Conservation (phyloP, 2,329 filamentous ascomycete genomes). For the Hymenoscyphus repandus region DNA sequence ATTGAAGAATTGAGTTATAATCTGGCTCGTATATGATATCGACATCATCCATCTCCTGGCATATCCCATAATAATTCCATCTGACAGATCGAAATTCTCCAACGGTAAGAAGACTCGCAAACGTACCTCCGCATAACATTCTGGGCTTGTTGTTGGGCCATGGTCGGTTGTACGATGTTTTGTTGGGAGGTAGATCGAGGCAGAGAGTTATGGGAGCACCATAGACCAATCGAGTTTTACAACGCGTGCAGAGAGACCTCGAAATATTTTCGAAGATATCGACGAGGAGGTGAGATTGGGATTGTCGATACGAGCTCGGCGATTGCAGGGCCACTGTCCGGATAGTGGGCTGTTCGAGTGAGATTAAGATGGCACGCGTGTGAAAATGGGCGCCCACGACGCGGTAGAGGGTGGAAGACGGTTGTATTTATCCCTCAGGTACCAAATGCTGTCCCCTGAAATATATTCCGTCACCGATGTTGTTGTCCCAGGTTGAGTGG, state of each 20-base stretch:
- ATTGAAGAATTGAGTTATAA: no score
- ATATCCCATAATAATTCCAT: not conserved
- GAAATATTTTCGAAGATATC: conserved; percentile 7
- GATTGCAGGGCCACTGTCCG: conserved; percentile 16
- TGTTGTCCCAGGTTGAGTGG: not conserved
- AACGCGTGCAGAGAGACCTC: conserved; percentile 6
- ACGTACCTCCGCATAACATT: conserved; percentile 42
- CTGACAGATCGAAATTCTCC: not conserved
- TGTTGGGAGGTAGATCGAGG: conserved; percentile 4
- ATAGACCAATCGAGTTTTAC: conserved; percentile 22
- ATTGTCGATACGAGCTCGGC: conserved; percentile 24
- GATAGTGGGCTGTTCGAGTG: conserved; percentile 11
- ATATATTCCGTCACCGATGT: conserved; percentile 3
- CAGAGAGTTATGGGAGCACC: conserved; percentile 11
- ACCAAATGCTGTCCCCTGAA: conserved; percentile 1
- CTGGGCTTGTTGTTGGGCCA: conserved; percentile 32
- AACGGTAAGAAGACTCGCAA: not conserved
- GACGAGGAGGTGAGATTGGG: conserved; percentile 1
- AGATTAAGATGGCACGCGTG: not conserved
- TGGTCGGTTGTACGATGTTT: conserved; percentile 17
- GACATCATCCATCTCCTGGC: no score
- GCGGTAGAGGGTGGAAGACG: not conserved
- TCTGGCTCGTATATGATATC: no score
- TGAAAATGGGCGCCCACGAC: not conserved
- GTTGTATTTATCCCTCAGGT: not conserved